Base-by-base conservation (phyloP, 2,329 filamentous ascomycete genomes). In the Didymosphaeria variabile region DNA sequence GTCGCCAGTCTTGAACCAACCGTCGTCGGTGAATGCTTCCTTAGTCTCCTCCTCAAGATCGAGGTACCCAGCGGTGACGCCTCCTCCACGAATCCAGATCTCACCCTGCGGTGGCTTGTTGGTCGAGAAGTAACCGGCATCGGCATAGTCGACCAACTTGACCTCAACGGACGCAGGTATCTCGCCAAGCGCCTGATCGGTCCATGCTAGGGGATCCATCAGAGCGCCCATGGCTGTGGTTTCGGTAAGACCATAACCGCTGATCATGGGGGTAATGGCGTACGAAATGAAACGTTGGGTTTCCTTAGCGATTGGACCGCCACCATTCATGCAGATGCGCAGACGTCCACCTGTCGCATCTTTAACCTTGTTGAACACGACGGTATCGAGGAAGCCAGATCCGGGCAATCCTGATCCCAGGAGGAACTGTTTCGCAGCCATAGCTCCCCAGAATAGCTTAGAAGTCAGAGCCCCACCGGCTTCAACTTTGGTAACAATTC, bases 1-100 rank as follows among this genome's bases (percentile, higher is more conserved):
- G 73, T 98, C 94, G 63, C 94, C 94, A 17, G 93, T 97, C 86
- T 91, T 94, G 87, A 98, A 98, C 95, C 95, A 98, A 53, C 93
- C 93, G 72, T 97, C 95, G 3, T 88, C 79, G 0, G 91, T 93
- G 65, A 94, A 86, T 5, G 91, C 85, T 75, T 91, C 90, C 72
- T 82, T 79, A 40, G 93, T 97, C 82, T 97, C 94, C 70, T 94
- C 88, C 17, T 91, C 89, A 76, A 97, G 92, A 63, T 96, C 85
- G 75, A 90, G 94, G 81, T 98, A 98, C 40, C 89, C 90, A 36
- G 85, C 84, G 57, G 92, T 87, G 49, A 98, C 90, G 62, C 90
- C 85, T 54, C 84, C 83, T 55, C 94, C 95, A 60, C 91, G 90
- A 69, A 99, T 91, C 85, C 90, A 92, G 74, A 99, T 93, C 81